Evolutionary conservation across 2,329 filamentous ascomycete genomes (phyloP), one percentile per base, ranked within the genome.

Genomic region (Fusarium annulatum): DNA sequence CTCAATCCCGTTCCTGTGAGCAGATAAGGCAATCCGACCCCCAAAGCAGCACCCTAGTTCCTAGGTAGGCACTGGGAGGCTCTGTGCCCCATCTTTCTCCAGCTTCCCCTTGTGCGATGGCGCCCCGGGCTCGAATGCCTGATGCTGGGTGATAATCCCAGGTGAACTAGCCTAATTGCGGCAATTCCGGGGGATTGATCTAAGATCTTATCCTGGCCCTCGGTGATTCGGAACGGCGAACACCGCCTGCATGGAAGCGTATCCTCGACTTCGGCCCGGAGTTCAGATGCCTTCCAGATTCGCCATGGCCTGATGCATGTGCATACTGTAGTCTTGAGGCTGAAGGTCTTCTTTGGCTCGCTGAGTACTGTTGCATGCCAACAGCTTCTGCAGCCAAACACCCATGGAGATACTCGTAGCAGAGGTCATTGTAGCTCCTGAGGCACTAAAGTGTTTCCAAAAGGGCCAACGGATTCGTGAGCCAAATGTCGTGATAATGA

Each of bases 121-220:
- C 72, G 75, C 73, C 76, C 74, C 64, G 55, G 61, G 58, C 64
- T 61, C 48, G 33, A 73, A 61, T 53, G 56, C 62, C 63, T 61
- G 38, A 76, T 74, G 72, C 71, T 69, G 71, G 75, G 66, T 55
- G 66, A 59, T 48, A 60, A 62, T 43, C 39, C 67, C 62, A 53
- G 46, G 19, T 30, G 15, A 41, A 28, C 79, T 81, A 80, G 71
- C 73, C 71, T 56, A 21, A 18, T 70, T 80, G 60, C 36, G 76
- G 79, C 65, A 77, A 77, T 81, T 77, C 79, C 78, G 79, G 78
- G 78, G 77, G 69, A 69, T 75, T 77, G 77, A 81, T 81, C 79
- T 80, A 65, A 81, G 79, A 81, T 81, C 79, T 79, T 72, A 74
- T 74, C 75, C 76, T 78, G 64, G 65, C 57, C 43, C 65, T 76